Conservation (phyloP, 495 filamentous ascomycete species). For the Talaromyces liani region DNA sequence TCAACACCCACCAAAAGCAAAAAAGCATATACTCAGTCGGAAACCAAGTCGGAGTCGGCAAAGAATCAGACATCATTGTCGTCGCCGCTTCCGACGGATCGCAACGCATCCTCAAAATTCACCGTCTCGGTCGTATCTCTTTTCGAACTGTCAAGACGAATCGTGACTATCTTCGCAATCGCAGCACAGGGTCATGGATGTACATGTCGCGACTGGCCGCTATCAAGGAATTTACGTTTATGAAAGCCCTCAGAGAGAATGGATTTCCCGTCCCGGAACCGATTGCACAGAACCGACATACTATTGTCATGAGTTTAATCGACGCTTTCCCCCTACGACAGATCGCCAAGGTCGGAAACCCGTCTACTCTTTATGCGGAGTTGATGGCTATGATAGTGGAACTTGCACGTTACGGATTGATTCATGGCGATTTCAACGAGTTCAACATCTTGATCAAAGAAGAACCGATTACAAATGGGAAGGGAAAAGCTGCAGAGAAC, state of each 20-base stretch:
- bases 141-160: slow-evolving; percentile 95
- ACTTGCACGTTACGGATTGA: slow-evolving; percentile 80
- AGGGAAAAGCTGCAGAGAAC: slow-evolving; percentile 26
- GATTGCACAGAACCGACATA: slow-evolving; percentile 81
- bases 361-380: slow-evolving; percentile 74
- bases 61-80: slow-evolving; percentile 94
- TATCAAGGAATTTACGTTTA: slow-evolving; percentile 86
- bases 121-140: slow-evolving; percentile 90
- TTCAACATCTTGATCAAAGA: slow-evolving; percentile 96
- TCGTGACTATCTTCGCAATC: slow-evolving; percentile 87
- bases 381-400: slow-evolving; percentile 80
- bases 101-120: slow-evolving; percentile 82
- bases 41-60: slow-evolving; percentile 92
- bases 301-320: slow-evolving; percentile 87
- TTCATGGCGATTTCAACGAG: slow-evolving; percentile 99
- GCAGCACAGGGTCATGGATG: slow-evolving; percentile 81
- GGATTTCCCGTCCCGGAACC: slow-evolving; percentile 87
- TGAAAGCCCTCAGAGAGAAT: slow-evolving; percentile 73
- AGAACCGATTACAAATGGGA: slow-evolving; percentile 35
- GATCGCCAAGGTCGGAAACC: slow-evolving; percentile 69
- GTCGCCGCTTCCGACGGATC: slow-evolving; percentile 60
- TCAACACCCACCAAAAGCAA: slow-evolving; percentile 77
- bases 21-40: slow-evolving; percentile 82
- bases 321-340: slow-evolving; percentile 86
- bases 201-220: slow-evolving; percentile 91